Evolutionary conservation across 306 rosid species (phyloP), one percentile per base, ranked within the genome.

Genomic region (Dryas drummondii): DNA sequence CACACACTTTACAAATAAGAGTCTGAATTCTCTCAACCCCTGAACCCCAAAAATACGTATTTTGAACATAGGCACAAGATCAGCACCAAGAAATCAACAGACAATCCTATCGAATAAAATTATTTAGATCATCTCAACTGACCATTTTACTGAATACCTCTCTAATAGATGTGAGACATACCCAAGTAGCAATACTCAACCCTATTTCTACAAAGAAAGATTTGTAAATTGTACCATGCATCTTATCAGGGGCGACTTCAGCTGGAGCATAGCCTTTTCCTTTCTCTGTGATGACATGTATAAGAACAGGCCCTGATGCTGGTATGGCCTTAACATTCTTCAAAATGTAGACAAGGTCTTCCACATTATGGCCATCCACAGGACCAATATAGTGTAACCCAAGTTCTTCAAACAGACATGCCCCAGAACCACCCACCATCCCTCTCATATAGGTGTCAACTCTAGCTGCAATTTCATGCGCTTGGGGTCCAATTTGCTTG

Each of bases 181-280:
- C 37, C 37, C 37, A 32, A 32, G 37, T 32, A 32, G 37, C 37
- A 32, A 32, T 32, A 32, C 37, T 32, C 37, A 1, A 1, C 37
- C 2, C 37, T 32, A 32, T 32, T 32, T 51, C 15, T 12, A 51
- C 55, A 13, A 14, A 51, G 16, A 51, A 51, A 3, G 55, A 32
- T 51, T 14, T 51, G 55, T 51, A 51, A 5, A 9, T 14, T 15
- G 19, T 72, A 87, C 94, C 92, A 6, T 90, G 96, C 92, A 87
- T 87, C 72, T 90, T 90, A 75, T 90, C 96, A 26, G 87, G 7
- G 16, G 96, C 90, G n/a, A 37, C 51, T 76, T 86, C 90, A 11
- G 96, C 96, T 4, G 88, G 90, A 32, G 58, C 81, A 73, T 90
- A 90, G 26, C 96, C 89, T 71, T 86, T 87, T 59, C 96, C 96